Evolutionary conservation across 2,329 filamentous ascomycete species (phyloP).

Genomic region (Alternaria sp.): DNA sequence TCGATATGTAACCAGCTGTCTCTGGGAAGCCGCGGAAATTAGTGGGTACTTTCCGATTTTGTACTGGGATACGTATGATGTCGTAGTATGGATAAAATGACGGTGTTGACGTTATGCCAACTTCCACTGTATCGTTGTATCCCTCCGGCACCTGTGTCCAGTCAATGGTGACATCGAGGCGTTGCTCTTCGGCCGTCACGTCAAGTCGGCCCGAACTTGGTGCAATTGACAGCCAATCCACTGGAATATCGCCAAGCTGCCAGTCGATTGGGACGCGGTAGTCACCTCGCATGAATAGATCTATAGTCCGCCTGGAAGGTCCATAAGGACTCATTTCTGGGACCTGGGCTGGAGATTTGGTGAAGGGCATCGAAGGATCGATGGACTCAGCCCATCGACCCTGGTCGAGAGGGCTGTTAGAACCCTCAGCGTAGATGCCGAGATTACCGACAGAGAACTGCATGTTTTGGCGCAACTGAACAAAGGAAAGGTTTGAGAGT

Average conservation of each 20-base stretch:
- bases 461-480: slow-evolving; percentile 53
- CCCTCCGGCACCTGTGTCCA: slow-evolving; percentile 22
- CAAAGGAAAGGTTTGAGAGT: slow-evolving; percentile 65
- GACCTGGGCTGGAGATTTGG: slow-evolving; percentile 26
- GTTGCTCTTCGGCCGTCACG: slow-evolving; percentile 22
- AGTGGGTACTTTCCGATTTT: slow-evolving; percentile 18
- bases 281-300: slow-evolving; percentile 30
- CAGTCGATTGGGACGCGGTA: slow-evolving; percentile 28
- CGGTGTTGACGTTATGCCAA: slow-evolving; percentile 23
- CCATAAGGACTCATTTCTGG: slow-evolving; percentile 30
- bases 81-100: slow-evolving; percentile 27
- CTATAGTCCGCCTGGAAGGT: slow-evolving; percentile 18
- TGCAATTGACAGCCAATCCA: slow-evolving; percentile 26
- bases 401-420: slow-evolving; percentile 37
- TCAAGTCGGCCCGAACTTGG: slow-evolving; percentile 21
- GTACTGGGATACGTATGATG: slow-evolving; percentile 25
- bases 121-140: slow-evolving; percentile 21
- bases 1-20: slow-evolving; percentile 25
- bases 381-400: slow-evolving; percentile 61
- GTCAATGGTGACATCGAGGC: slow-evolving; percentile 29
- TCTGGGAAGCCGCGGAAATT: slow-evolving; percentile 29
- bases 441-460: slow-evolving; percentile 28
- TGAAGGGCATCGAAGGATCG: slow-evolving; percentile 66
- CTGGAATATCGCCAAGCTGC: slow-evolving; percentile 24
- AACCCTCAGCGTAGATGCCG: slow-evolving; percentile 28